A percentile compares a stretch with the other conserved stretches of the same genome.
Evolutionary conservation across 2,329 filamentous ascomycete genomes (phyloP).

Genomic region (Diaporthe vexans): DNA sequence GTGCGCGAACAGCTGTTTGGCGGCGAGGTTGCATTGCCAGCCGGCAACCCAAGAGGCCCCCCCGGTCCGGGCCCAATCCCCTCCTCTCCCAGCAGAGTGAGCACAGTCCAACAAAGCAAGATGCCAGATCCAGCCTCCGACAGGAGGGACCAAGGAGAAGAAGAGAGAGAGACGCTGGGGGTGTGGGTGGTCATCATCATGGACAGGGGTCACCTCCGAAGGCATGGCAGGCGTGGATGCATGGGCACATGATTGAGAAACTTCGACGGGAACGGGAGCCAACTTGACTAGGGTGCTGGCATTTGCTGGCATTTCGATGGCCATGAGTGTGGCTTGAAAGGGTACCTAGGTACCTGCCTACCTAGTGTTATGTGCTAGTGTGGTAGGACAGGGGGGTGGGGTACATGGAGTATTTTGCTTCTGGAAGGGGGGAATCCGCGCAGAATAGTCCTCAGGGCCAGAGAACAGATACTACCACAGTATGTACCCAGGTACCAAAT

Average conservation of each 20-base stretch:
- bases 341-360: not conserved
- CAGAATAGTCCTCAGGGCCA: conserved; percentile 2
- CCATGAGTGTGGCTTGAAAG: not conserved
- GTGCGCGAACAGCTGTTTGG: conserved; percentile 24
- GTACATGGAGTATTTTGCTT: not conserved
- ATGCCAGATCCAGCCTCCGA: conserved; percentile 32
- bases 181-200: not conserved
- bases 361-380: not conserved
- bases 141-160: not conserved
- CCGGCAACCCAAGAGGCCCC: not conserved
- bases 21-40: conserved; percentile 30
- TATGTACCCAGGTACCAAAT: conserved; percentile 3
- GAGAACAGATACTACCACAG: no score
- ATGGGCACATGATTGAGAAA: conserved; percentile 32
- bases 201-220: not conserved
- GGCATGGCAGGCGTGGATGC: not conserved
- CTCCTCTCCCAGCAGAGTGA: not conserved
- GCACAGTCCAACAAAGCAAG: conserved; percentile 7
- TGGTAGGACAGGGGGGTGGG: not conserved
- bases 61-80: no score
- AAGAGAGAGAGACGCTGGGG: not conserved
- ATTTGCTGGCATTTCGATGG: not conserved
- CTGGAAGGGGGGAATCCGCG: conserved; percentile 21
- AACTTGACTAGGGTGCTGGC: conserved; percentile 21
- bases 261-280: conserved; percentile 30